Evolutionary conservation across 2,329 filamentous ascomycete species (phyloP), one percentile per base, ranked within the genome.

Genomic region (Lojkania enalia): DNA sequence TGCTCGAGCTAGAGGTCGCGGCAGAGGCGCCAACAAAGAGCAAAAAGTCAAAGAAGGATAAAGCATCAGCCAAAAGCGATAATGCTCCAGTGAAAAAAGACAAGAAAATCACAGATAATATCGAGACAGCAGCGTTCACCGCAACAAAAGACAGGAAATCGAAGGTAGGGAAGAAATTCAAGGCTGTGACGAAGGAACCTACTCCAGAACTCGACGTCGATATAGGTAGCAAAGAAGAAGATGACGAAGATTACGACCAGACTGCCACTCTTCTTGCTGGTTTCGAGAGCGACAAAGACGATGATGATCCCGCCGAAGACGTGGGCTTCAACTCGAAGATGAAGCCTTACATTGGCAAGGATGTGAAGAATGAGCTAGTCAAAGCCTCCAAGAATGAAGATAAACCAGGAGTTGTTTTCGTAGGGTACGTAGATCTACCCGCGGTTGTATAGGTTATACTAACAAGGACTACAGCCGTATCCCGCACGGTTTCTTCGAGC

Each of bases 401-500:
- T 35, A 79, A 81, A 39, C 82, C 88, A 1, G 92, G 91, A 35
- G 85, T 94, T 30, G 79, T 97, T 63, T 97, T 96, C 73, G 79
- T 99, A 61, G 90, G 89, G 66, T 81, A 66, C 58, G 76, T 64
- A 33, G 23, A 27, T 7, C 7, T 27, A 7, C 23, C n/a, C 7
- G 7, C n/a, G 23, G 23, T 33, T 16, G 9, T 33, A 6, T 21
- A 11, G 5, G 29, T 11, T 16, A 29, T 37, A 29, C 16, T 21
- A 33, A 36, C 27, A 14, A 37, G 15, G 20, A 2, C 9, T 43
- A 30, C 52, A 81, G 80, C 43, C 89, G 90, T 54, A 86, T 96
- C 48, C 91, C 91, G 29, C 89, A 94, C 73, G 88, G 94, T 74
- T 99, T 99, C 82, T 97, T 92, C 78, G 94, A 99, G 75, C 83